A percentile compares a stretch with the other conserved stretches of the same genome.
Evolutionary conservation across 2,329 filamentous ascomycete genomes (phyloP).

Genomic region (Alternaria longipes): DNA sequence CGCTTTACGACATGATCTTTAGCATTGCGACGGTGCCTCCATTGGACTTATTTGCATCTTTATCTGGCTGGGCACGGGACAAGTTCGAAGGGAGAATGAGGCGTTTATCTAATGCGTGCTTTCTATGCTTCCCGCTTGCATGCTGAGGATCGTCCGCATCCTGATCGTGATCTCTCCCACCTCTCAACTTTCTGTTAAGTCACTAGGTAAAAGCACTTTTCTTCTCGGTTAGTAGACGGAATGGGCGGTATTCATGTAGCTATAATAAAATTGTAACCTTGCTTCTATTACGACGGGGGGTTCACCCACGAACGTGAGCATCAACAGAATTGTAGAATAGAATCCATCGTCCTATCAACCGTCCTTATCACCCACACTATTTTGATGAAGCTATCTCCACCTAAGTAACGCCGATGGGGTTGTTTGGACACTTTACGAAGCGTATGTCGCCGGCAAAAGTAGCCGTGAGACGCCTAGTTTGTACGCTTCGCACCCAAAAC

Average conservation of each 20-base stretch:
- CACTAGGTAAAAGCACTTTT: slow-evolving; percentile 11
- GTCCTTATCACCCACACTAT: not conserved
- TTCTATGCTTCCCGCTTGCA: slow-evolving; percentile 7
- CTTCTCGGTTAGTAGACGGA: not conserved
- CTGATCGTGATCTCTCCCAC: slow-evolving; percentile 4
- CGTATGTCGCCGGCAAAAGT: slow-evolving; percentile 3
- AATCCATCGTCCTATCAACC: not conserved
- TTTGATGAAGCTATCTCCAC: not conserved
- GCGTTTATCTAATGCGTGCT: slow-evolving; percentile 10
- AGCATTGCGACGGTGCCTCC: slow-evolving; percentile 43
- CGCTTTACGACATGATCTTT: slow-evolving; percentile 30
- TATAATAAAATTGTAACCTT: slow-evolving; percentile 13
- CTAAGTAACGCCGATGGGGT: not conserved
- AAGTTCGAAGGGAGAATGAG: slow-evolving; percentile 7
- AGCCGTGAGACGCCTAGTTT: slow-evolving; percentile 15
- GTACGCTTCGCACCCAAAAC: not conserved
- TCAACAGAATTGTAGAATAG: not conserved
- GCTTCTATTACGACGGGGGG: not conserved
- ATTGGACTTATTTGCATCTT: slow-evolving; percentile 23
- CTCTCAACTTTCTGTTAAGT: not conserved
- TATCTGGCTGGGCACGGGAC: slow-evolving; percentile 11
- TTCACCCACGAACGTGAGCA: not conserved
- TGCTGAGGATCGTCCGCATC: slow-evolving; percentile 15
- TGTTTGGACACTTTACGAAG: not conserved
- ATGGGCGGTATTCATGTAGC: slow-evolving; percentile 8